Evolutionary conservation across 2,329 filamentous ascomycete species (phyloP), one percentile per base, ranked within the genome.

Genomic region (Arachnopeziza araneosa): DNA sequence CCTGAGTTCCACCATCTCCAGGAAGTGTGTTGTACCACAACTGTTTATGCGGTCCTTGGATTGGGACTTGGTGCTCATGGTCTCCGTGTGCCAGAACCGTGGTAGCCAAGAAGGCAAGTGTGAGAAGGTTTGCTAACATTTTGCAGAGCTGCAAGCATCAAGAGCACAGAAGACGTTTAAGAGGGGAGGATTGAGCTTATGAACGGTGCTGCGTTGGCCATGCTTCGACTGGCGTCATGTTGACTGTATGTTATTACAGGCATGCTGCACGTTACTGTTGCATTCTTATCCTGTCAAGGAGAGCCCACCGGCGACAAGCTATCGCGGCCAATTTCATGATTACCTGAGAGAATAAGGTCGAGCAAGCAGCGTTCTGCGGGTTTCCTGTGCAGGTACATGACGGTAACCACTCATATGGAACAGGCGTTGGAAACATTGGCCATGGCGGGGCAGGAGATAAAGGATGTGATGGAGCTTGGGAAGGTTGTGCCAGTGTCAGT

Each of bases 81-180:
- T 97, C 48, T 89, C 91, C 58, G 88, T 97, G 83, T 93, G 91
- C 83, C 90, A 97, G 77, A 89, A 96, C 72, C 96, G 90, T 71
- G 53, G 64, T 58, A 55, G 64, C 67, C 60, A 71, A 56, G 26
- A 62, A 52, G 52, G 64, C 68, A 51, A 66, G 58, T 32, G 64
- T 57, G 51, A 70, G 52, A 59, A 70, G 55, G 23, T 67, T 65
- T 21, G 65, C 55, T 26, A 71, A 63, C 70, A 72, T 72, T 56
- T 58, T 67, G 61, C 30, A 21, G 44, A 24, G 32, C 24, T 17
- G 30, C 32, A 44, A 55, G 48, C 24, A 24, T 58, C 54, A 24
- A 32, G 44, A 56, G 24, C n/a, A 50, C 36, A 51, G 48, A 60
- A 56, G 21, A 23, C 23, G 23, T 24, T n/a, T 58, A 55, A 52